Percentiles rank a stretch among this genome's conserved stretches.
Evolutionary conservation across 345 rosid species (phyloP).

Genomic region (Draba incana): DNA sequence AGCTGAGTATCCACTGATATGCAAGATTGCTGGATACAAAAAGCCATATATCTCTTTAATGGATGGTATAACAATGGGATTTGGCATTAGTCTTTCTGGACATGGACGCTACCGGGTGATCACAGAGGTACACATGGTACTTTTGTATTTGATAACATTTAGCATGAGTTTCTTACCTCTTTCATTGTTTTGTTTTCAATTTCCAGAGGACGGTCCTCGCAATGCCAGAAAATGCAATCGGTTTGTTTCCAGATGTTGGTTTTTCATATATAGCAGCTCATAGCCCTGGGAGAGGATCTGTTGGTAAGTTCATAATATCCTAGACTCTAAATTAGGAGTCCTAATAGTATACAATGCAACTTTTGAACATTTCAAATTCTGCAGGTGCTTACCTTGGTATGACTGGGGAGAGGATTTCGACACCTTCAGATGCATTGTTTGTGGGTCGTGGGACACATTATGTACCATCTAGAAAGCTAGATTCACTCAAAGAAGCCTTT

Average conservation of each 20-base stretch:
- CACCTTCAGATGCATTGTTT: slow-evolving; percentile 85
- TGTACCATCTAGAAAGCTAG: slow-evolving; percentile 70
- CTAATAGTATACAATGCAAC: too few relatives aligned
- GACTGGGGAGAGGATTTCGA: slow-evolving; percentile 85
- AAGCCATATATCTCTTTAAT: slow-evolving; percentile 87
- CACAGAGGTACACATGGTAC: slow-evolving; percentile 64
- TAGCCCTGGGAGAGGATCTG: slow-evolving; percentile 90
- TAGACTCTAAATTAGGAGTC: neutral
- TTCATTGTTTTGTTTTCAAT: neutral
- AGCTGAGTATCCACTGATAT: slow-evolving; percentile 84
- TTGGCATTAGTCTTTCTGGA: slow-evolving; percentile 91
- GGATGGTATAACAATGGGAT: slow-evolving; percentile 98
- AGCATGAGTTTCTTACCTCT: neutral
- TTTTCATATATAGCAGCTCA: slow-evolving; percentile 91
- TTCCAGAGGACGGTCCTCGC: slow-evolving; percentile 71
- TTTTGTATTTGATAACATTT: slow-evolving; percentile 10
- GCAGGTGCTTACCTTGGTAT: slow-evolving; percentile 91
- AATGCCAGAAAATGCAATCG: slow-evolving; percentile 97
- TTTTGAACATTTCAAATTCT: slow-evolving; percentile 25
- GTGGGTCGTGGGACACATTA: slow-evolving; percentile 87
- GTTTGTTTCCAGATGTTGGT: slow-evolving; percentile 97
- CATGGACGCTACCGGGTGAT: slow-evolving; percentile 88
- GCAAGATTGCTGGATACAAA: slow-evolving; percentile 83
- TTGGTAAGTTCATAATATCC: slow-evolving; percentile 55
- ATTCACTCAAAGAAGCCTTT: slow-evolving; percentile 70